Base-by-base conservation (phyloP, 2,329 filamentous ascomycete species). In the Phaeomoniella chlamydospora region DNA sequence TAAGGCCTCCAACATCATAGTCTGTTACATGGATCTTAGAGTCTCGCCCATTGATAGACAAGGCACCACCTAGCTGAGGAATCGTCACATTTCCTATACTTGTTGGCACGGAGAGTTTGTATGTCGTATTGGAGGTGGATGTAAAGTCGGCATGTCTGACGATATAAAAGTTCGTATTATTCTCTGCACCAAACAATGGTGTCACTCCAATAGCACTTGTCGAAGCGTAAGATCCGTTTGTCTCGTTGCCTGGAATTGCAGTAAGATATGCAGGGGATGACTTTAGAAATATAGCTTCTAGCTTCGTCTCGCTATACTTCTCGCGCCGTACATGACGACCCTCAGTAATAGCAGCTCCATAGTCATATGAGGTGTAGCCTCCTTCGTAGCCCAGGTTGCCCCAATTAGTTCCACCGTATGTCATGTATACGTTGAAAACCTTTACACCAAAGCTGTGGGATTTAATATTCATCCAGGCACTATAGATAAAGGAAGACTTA, bases 221-320 rank as follows among this genome's bases (percentile, higher is more conserved):
- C 48, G 70, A 72, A 2, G 69, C 59, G 15, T 69, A 68, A 4
- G 59, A 57, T 6, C 64, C 54, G 22, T 53, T 54, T 3, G 48
- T 63, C 22, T 60, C 51, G 45, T 64, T 59, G 9, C 67, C 66
- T 1, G 75, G 68, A 0, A 59, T 63, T 1, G 75, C 70, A 2
- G 70, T 69, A 13, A 85, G 57, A 46, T 83, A 87, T 0, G 70
- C 72, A 0, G 80, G 77, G 0, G 79, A 82, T 0, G 75, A 78
- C 45, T 77, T 77, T 36, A 83, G 54, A 54, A 88, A 88, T 45
- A 83, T 80, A 16, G 72, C 80, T 42, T 83, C 62, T 1, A 88
- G 68, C 49, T 88, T 90, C 16, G 82, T 62, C 52, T 90, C 81
- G 30, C 74, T 77, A 52, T 85, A 88, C 52, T 88, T 88, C 50